These are phyloP conservation scores for Cryptosporidium canis DNA, from an alignment of 169 alveolate species.

Conservation along the genomic window DNA sequence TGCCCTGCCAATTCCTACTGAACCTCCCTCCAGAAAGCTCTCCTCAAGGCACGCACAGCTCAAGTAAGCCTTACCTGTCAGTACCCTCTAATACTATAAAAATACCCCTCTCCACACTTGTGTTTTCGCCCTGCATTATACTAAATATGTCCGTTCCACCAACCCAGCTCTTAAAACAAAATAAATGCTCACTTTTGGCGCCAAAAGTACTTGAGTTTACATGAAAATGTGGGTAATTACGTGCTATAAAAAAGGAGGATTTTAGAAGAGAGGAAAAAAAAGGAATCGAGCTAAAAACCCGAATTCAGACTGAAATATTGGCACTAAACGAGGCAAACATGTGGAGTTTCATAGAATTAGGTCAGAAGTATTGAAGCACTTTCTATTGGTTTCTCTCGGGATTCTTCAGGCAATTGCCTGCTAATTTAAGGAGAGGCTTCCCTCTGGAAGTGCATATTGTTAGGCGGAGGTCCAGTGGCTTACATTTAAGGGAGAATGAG, in stretches of 20 bases:
- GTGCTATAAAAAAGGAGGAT: conserved; percentile 4
- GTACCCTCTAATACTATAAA: conserved; percentile 95
- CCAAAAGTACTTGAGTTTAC: conserved; percentile 45
- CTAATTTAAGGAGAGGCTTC: neutral
- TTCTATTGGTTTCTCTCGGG: neutral
- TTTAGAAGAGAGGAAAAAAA: neutral
- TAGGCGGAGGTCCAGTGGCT: neutral
- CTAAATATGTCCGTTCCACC: neutral
- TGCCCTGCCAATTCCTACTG: neutral
- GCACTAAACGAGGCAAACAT: neutral
- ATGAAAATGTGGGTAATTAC: conserved; percentile 65
- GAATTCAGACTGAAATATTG: neutral
- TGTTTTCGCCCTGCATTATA: neutral
- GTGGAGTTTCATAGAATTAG: neutral
- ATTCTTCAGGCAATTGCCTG: neutral
- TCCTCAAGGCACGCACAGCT: too few relatives aligned
- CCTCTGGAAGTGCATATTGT: neutral
- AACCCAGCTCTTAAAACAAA: neutral
- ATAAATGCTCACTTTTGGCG: conserved; percentile 11
- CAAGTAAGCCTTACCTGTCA: conserved; percentile 83
- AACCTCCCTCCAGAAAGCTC: too few relatives aligned
- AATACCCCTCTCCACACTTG: conserved; percentile 81
- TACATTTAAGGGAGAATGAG: neutral
- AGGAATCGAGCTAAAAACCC: neutral
- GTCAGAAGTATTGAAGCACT: neutral